Evolutionary conservation across 345 rosid species (phyloP).

Genomic region (Lepidium didymum): DNA sequence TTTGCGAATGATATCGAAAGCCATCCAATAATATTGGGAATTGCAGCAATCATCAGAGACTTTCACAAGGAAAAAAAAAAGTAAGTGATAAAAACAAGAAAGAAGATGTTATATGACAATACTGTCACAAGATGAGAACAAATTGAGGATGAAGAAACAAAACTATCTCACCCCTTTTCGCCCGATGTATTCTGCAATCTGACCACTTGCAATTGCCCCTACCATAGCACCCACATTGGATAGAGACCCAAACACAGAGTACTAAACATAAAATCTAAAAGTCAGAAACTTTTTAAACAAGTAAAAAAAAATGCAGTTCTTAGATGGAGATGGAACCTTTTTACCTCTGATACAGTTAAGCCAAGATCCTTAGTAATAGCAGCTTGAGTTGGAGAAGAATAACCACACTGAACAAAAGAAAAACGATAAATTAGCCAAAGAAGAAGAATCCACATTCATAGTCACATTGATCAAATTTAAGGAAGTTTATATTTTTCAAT

Average conservation of each 20-base stretch:
- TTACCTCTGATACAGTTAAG: conserved; percentile 75
- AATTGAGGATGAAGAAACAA: not conserved
- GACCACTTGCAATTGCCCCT: conserved; percentile 95
- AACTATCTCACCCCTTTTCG: conserved; percentile 68
- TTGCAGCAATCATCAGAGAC: conserved; percentile 94
- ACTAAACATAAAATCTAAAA: conserved; percentile 37
- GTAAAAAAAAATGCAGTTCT: not conserved
- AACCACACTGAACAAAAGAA: conserved; percentile 52
- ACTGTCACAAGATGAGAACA: not conserved
- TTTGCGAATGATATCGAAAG: conserved; percentile 85
- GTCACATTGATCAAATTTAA: not conserved
- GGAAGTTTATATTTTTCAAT: not conserved
- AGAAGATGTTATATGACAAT: not conserved
- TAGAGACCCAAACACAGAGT: conserved; percentile 76
- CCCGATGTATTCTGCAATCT: conserved; percentile 83
- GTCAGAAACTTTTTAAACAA: conserved; percentile 18
- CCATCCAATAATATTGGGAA: conserved; percentile 97
- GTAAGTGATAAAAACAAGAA: not conserved
- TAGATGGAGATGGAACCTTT: not conserved
- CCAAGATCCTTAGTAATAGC: conserved; percentile 67
- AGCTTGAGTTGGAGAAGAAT: conserved; percentile 88
- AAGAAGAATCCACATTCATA: not conserved
- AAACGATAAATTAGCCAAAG: not conserved
- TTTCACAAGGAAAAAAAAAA: conserved; percentile 24
- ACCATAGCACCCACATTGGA: conserved; percentile 99